Evolutionary conservation across 139 green algal genomes (phyloP).

Genomic region (Ulvella scutata): DNA sequence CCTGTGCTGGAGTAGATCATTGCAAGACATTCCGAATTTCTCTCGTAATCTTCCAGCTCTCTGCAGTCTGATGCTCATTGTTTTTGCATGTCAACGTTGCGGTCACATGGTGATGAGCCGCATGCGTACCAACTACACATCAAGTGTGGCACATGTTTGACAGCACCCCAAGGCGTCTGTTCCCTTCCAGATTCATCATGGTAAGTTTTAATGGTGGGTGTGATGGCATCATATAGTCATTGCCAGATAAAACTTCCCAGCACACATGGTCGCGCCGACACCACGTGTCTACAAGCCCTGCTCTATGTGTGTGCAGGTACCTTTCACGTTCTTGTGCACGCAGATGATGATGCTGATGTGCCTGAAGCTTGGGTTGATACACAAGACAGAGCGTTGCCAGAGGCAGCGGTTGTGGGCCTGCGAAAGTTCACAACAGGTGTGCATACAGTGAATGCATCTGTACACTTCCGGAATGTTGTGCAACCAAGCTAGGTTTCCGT

Average conservation of each 20-base stretch:
- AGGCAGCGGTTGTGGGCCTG: slow-evolving; percentile 66
- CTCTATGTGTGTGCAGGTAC: slow-evolving; percentile 35
- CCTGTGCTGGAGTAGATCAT: neutral
- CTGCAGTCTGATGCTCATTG: too few relatives aligned
- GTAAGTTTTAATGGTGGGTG: too few relatives aligned
- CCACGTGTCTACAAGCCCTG: neutral
- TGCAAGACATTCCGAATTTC: neutral
- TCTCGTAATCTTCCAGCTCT: too few relatives aligned
- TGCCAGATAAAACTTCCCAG: neutral
- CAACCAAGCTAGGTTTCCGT: too few relatives aligned
- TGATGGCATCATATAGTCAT: too few relatives aligned
- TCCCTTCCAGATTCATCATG: too few relatives aligned
- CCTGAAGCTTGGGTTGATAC: slow-evolving; percentile 82
- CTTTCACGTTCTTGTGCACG: slow-evolving; percentile 92
- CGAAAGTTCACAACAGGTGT: slow-evolving; percentile 85
- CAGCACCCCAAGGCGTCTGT: too few relatives aligned
- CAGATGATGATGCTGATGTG: slow-evolving; percentile 45
- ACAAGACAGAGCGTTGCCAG: slow-evolving; percentile 63
- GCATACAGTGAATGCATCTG: neutral
- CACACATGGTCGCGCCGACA: neutral
- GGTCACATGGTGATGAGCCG: too few relatives aligned
- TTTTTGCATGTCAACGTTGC: too few relatives aligned
- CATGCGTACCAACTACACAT: too few relatives aligned
- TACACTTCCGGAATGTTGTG: neutral
- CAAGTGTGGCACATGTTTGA: too few relatives aligned